phyloP scores from a whole-genome alignment of 2,329 filamentous ascomycete genomes.

The Colletotrichum kahawae region DNA sequence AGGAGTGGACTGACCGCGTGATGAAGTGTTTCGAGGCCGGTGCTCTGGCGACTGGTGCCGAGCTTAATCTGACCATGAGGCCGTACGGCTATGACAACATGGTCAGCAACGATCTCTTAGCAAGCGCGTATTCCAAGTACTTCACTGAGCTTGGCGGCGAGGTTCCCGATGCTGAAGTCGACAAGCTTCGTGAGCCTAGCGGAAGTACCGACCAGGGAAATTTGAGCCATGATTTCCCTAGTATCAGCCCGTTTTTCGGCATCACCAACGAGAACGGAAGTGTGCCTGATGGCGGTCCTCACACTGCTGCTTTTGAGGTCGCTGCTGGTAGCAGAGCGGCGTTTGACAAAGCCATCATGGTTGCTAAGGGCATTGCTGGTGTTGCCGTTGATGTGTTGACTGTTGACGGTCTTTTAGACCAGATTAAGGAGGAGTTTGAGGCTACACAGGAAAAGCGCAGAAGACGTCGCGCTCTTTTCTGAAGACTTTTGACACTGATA shows the following conservation, averaged over 20 bases:
- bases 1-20: slow-evolving; percentile 26
- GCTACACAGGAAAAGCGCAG: slow-evolving; percentile 28
- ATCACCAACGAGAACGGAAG: slow-evolving; percentile 29
- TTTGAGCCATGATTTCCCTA: slow-evolving; percentile 32
- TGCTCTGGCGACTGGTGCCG: slow-evolving; percentile 33
- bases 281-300: slow-evolving; percentile 42
- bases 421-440: slow-evolving; percentile 43
- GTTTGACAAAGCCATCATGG: slow-evolving; percentile 49
- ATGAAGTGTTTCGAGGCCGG: slow-evolving; percentile 31
- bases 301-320: slow-evolving; percentile 56
- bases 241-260: slow-evolving; percentile 30
- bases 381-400: slow-evolving; percentile 53
- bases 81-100: slow-evolving; percentile 35
- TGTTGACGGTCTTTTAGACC: slow-evolving; percentile 42
- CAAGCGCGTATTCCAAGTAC: slow-evolving; percentile 26
- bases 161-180: slow-evolving; percentile 27
- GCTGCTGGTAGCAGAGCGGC: slow-evolving; percentile 54
- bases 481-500: too few species aligned
- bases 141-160: slow-evolving; percentile 27
- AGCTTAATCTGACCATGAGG: slow-evolving; percentile 38
- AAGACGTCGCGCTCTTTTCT: too few species aligned
- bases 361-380: slow-evolving; percentile 53
- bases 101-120: slow-evolving; percentile 32
- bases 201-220: slow-evolving; percentile 35
- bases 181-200: slow-evolving; percentile 27